Conservation (phyloP, 2,329 filamentous ascomycete genomes). For the Ceratocystis cubensis region DNA sequence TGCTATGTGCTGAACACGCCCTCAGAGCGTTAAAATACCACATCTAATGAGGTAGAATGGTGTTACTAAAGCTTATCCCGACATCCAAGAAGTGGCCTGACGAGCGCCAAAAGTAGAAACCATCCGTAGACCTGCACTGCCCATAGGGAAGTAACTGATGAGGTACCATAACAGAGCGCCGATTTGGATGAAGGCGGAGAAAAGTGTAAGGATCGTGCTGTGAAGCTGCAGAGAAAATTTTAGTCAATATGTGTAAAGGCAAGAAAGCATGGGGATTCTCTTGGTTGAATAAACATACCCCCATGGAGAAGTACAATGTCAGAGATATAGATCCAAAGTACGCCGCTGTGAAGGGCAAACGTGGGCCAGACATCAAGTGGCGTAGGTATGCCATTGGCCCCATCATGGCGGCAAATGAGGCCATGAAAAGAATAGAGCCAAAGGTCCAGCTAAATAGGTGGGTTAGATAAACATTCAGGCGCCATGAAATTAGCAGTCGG, state of each 20-base stretch:
- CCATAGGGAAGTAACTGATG: constrained; percentile 97
- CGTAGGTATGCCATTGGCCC: constrained; percentile 70
- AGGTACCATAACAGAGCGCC: constrained; percentile 82
- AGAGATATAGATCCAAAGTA: constrained; percentile 89
- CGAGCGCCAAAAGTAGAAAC: constrained; percentile 76
- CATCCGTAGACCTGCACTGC: constrained; percentile 72
- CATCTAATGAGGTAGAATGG: no score
- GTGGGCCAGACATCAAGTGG: constrained; percentile 71
- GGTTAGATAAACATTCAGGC: background rate
- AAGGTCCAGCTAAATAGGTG: constrained; percentile 66
- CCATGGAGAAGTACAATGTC: constrained; percentile 83
- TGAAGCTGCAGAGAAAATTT: constrained; percentile 47
- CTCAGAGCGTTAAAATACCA: no score
- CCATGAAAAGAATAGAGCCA: constrained; percentile 78
- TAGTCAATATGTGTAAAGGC: background rate
- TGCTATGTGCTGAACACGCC: no score
- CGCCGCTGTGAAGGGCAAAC: constrained; percentile 81
- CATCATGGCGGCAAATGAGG: constrained; percentile 90
- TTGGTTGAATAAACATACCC: constrained; percentile 50
- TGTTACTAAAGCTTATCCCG: constrained; percentile 38
- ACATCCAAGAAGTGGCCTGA: constrained; percentile 80
- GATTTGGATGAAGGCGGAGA: constrained; percentile 74
- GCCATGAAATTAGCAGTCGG: background rate
- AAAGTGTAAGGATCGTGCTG: constrained; percentile 70
- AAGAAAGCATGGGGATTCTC: background rate